Base-by-base conservation (phyloP, 1,284 basidiomycete species). In the Sporisorium scitamineum region DNA sequence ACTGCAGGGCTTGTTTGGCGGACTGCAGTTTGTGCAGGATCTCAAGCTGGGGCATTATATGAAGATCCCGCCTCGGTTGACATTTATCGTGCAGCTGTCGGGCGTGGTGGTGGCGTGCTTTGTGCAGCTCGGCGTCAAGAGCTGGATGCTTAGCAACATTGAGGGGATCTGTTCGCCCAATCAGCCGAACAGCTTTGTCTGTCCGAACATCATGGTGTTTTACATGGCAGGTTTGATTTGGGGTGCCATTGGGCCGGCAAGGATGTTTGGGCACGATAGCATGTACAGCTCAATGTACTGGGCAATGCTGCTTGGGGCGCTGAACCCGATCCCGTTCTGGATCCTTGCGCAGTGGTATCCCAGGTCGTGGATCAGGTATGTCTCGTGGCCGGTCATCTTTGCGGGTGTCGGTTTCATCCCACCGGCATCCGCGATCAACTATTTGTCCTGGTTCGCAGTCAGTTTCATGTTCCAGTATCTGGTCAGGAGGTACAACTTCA, bases 11-110 rank as follows among this genome's bases (percentile, higher is more conserved):
- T 86, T 97, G 26, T 86, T 88, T 1, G 91, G 92, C 70, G 90
- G 91, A 0, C 89, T 92, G 1, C 89, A 89, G 14, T 97, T 97
- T 81, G 90, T 94, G 0, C 93, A 95, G 83, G 95, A 97, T 86
- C 88, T 97, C 79, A 99, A 99, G 86, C 87, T 98, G 3, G 96
- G 95, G 0, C 96, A 99, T 85, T 99, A 99, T 86, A 92, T 98
- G 89, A 99, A 99, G 87, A 90, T 98, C 16, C 93, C 95, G 0
- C 96, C 97, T 5, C 89, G 95, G 8, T 89, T 92, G 6, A 94
- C 93, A 0, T 97, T 97, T 86, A 72, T 90, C 31, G 78, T 92
- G 2, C 96, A 98, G 89, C 84, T 92, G 58, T 87, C 92, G 4
- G 90, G 92, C 7, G 93, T 92, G 0, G 76, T 90, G 16, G 76